A percentile compares a stretch with the other conserved stretches of the same genome.
Conservation (phyloP, 768 basidiomycete species). For the Pilatotrama ljubarskyi region DNA sequence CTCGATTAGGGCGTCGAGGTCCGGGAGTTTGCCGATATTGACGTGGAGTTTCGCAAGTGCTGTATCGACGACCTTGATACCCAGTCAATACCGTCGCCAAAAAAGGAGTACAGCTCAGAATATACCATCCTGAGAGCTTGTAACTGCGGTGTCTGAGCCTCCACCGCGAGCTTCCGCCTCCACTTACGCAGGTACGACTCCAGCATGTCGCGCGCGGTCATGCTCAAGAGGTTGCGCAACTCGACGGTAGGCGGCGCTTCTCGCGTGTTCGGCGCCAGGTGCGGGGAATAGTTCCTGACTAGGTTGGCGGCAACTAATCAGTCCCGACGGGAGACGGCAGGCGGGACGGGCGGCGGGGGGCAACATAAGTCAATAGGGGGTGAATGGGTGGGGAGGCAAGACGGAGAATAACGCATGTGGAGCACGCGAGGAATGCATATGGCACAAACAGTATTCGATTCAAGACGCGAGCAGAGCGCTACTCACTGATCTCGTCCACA, state of each 20-base stretch:
- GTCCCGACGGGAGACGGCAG: slow-evolving; percentile 54
- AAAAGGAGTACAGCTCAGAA: neutral
- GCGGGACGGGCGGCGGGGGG: slow-evolving; percentile 24
- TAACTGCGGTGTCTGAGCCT: slow-evolving; percentile 26
- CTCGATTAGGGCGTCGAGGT: slow-evolving; percentile 59
- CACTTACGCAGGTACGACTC: slow-evolving; percentile 65
- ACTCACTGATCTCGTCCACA: slow-evolving; percentile 88
- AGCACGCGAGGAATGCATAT: slow-evolving; percentile 10
- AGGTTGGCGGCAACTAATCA: slow-evolving; percentile 86
- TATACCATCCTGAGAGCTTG: slow-evolving; percentile 26
- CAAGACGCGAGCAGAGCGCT: slow-evolving; percentile 18
- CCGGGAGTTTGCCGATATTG: slow-evolving; percentile 56
- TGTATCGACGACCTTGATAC: slow-evolving; percentile 71
- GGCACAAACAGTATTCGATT: slow-evolving; percentile 16
- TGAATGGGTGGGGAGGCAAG: slow-evolving; percentile 18
- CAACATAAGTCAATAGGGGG: slow-evolving; percentile 19
- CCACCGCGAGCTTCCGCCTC: slow-evolving; percentile 45
- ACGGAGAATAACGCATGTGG: slow-evolving; percentile 2
- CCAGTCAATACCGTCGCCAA: neutral
- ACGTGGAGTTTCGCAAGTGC: slow-evolving; percentile 76
- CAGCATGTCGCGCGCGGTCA: slow-evolving; percentile 76
- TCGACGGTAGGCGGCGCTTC: slow-evolving; percentile 71
- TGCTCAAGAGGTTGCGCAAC: slow-evolving; percentile 60
- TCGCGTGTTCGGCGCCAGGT: slow-evolving; percentile 69
- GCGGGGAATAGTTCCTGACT: slow-evolving; percentile 91